Percentiles rank a stretch among this genome's conserved stretches.
Evolutionary conservation across 179 eudicot species (phyloP).

Genomic region (Silene noctiflora): DNA sequence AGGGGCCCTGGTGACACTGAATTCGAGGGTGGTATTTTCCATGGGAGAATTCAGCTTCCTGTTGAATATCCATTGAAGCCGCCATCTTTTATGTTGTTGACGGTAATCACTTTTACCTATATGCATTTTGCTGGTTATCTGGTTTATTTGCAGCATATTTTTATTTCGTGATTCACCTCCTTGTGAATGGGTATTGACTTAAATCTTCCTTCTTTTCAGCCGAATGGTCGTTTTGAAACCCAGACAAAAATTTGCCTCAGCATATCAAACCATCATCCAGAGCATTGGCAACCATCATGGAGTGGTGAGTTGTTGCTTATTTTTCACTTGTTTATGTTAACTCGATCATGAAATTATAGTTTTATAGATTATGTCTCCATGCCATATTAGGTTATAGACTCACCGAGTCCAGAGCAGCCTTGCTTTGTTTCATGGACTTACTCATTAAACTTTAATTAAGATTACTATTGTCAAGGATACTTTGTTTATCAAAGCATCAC

Average conservation of each 20-base stretch:
- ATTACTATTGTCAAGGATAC: too few relatives aligned
- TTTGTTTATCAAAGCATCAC: too few relatives aligned
- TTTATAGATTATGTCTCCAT: background rate
- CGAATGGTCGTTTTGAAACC: slow-evolving; percentile 99
- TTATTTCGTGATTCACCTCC: background rate
- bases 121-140: background rate
- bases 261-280: slow-evolving; percentile 98
- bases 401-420: too few relatives aligned
- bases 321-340: background rate
- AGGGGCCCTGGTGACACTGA: slow-evolving; percentile 87
- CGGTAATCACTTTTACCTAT: slow-evolving; percentile 43
- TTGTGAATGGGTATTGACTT: background rate
- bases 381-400: background rate
- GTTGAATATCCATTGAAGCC: slow-evolving; percentile 95
- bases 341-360: background rate
- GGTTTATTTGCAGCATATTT: background rate
- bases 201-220: slow-evolving; percentile 37
- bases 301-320: slow-evolving; percentile 54
- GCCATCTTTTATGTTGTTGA: slow-evolving; percentile 89
- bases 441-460: too few relatives aligned
- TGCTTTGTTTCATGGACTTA: too few relatives aligned
- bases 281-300: slow-evolving; percentile 99
- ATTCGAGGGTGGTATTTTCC: slow-evolving; percentile 96
- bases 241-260: slow-evolving; percentile 97
- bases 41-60: slow-evolving; percentile 92